A percentile compares a stretch with the other conserved stretches of the same genome.
phyloP scores from a whole-genome alignment of 106 monocot genomes.

The Dioscorea zingiberensis region DNA sequence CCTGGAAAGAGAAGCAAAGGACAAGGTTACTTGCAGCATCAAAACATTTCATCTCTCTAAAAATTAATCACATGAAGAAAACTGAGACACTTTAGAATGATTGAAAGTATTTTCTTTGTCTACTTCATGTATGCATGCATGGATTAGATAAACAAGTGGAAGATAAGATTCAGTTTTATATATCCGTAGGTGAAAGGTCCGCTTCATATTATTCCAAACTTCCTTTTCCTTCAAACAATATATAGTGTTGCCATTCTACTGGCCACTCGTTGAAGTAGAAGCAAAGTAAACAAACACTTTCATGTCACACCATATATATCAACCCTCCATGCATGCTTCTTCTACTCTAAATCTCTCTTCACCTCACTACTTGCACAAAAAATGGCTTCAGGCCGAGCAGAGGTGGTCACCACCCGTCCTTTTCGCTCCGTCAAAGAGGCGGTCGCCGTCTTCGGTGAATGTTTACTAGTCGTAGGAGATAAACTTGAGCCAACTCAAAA shows the following conservation, averaged over 20 bases:
- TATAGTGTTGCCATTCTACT: neutral
- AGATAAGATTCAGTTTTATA: no score
- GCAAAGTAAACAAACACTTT: slow-evolving; percentile 3
- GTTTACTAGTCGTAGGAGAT: neutral
- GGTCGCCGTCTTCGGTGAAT: slow-evolving; percentile 1
- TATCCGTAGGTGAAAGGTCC: neutral
- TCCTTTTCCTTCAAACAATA: neutral
- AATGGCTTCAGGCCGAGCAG: neutral
- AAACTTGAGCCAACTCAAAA: neutral
- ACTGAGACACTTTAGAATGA: neutral
- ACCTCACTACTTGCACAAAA: neutral
- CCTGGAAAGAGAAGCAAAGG: neutral
- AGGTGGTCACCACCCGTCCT: neutral
- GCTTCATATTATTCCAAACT: neutral
- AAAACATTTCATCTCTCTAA: neutral
- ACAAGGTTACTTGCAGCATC: neutral
- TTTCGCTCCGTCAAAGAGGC: slow-evolving; percentile 2
- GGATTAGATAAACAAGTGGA: no score
- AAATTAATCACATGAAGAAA: neutral
- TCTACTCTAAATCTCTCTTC: no score
- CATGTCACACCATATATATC: no score
- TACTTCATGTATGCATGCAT: neutral
- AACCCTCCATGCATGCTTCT: neutral
- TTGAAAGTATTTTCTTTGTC: neutral
- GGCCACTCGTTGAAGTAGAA: neutral